A percentile compares a stretch with the other conserved stretches of the same genome.
Evolutionary conservation across 768 basidiomycete genomes (phyloP).

Genomic region (Hebeloma cylindrosporum): DNA sequence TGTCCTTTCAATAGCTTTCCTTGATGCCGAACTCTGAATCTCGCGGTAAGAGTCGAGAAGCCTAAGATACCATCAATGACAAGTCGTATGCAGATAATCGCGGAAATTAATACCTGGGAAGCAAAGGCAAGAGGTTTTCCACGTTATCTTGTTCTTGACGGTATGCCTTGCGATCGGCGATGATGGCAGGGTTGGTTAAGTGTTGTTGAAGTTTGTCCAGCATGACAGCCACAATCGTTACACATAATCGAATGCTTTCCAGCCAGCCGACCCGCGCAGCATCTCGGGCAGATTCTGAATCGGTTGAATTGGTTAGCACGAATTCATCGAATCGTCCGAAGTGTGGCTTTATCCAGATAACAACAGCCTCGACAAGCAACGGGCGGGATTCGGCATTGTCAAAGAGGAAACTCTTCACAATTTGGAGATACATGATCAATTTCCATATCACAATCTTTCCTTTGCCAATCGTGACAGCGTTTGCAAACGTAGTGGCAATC

Average conservation of each 20-base stretch:
- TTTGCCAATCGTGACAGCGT: slow-evolving; percentile 71
- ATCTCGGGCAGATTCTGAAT: slow-evolving; percentile 67
- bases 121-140: slow-evolving; percentile 76
- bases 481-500: slow-evolving; percentile 84
- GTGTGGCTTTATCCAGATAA: slow-evolving; percentile 93
- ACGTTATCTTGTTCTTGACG: slow-evolving; percentile 90
- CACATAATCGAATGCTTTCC: slow-evolving; percentile 85
- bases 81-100: not conserved
- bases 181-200: slow-evolving; percentile 64
- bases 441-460: slow-evolving; percentile 93
- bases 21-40: slow-evolving; percentile 66
- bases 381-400: slow-evolving; percentile 78
- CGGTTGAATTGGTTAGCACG: slow-evolving; percentile 57
- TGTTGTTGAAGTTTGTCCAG: slow-evolving; percentile 86
- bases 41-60: slow-evolving; percentile 88
- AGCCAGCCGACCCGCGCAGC: slow-evolving; percentile 83
- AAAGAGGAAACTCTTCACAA: slow-evolving; percentile 87
- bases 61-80: slow-evolving; percentile 37
- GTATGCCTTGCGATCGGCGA: slow-evolving; percentile 58
- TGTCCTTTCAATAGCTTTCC: slow-evolving; percentile 67
- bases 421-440: slow-evolving; percentile 89
- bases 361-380: slow-evolving; percentile 80
- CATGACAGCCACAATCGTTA: slow-evolving; percentile 87
- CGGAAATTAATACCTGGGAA: slow-evolving; percentile 65
- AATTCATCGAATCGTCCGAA: slow-evolving; percentile 92